Percentiles rank a stretch among this genome's conserved stretches.
These are phyloP conservation scores for Pseudonitzschia multiseries DNA, from an alignment of 108 stramenopile species.

Conservation along the genomic window DNA sequence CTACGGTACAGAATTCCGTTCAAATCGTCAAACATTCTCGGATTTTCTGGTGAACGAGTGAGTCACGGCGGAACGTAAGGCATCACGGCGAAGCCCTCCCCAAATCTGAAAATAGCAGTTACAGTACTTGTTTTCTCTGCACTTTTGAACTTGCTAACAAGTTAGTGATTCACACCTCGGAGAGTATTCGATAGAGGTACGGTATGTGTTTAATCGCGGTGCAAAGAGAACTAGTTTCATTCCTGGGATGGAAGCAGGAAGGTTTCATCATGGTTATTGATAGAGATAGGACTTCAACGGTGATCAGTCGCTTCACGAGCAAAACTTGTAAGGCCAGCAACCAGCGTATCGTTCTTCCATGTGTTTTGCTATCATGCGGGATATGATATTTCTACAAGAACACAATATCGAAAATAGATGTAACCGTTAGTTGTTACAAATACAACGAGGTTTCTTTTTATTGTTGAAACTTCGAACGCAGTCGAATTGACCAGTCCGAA, in stretches of 20 bases:
- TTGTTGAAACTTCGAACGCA: background rate
- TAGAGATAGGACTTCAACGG: slow-evolving; percentile 6
- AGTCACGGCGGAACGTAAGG: too few species aligned
- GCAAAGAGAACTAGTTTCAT: background rate
- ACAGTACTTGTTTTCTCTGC: too few species aligned
- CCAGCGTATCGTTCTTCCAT: background rate
- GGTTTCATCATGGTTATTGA: background rate
- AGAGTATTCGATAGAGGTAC: slow-evolving; percentile 1
- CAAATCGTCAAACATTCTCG: too few species aligned
- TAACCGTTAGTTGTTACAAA: background rate
- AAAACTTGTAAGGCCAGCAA: background rate
- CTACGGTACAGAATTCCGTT: too few species aligned
- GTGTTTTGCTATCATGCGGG: slow-evolving; percentile 3
- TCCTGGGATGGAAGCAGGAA: background rate
- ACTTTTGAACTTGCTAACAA: background rate
- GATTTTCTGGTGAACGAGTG: too few species aligned
- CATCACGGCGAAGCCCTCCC: too few species aligned
- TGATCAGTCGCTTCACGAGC: slow-evolving; percentile 7
- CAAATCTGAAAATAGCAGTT: too few species aligned
- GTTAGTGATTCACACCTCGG: background rate
- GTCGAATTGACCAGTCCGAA: background rate
- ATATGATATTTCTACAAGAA: background rate
- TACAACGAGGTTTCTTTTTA: background rate
- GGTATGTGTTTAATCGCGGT: background rate
- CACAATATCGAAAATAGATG: background rate